Percentiles rank a stretch among this genome's conserved stretches.
Evolutionary conservation across 495 filamentous ascomycete genomes (phyloP).

Genomic region (Tuber magnatum): DNA sequence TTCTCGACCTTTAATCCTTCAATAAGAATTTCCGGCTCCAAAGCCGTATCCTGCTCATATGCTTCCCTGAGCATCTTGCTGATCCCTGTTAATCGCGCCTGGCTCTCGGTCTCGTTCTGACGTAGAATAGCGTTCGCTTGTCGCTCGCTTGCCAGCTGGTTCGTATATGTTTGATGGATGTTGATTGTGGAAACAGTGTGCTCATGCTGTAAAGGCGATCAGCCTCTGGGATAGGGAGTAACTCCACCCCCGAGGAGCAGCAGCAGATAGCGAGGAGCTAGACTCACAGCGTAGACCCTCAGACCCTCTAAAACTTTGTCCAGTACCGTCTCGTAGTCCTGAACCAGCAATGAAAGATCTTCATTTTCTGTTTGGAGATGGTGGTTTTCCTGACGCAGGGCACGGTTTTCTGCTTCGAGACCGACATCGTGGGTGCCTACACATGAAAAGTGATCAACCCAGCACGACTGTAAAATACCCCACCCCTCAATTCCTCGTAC

Average conservation of each 20-base stretch:
- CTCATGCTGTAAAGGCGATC: constrained; percentile 32
- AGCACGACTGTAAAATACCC: constrained; percentile 13
- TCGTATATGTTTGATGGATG: constrained; percentile 40
- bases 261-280: not conserved
- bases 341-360: constrained; percentile 33
- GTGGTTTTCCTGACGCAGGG: constrained; percentile 37
- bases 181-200: constrained; percentile 41
- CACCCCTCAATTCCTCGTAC: constrained; percentile 4
- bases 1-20: constrained; percentile 39
- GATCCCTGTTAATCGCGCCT: constrained; percentile 32
- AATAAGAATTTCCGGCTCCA: constrained; percentile 38
- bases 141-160: constrained; percentile 36
- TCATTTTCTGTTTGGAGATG: constrained; percentile 39
- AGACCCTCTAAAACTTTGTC: constrained; percentile 41
- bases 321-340: constrained; percentile 39
- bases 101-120: constrained; percentile 37
- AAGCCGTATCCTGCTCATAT: constrained; percentile 28
- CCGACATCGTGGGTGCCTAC: constrained; percentile 29
- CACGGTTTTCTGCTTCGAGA: constrained; percentile 34
- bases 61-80: constrained; percentile 36
- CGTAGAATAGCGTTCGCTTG: constrained; percentile 35
- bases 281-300: constrained; percentile 37
- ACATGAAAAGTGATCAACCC: constrained; percentile 7
- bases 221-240: not conserved
- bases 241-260: not conserved